Conservation (phyloP, 371 early-diverging fungal species). For the Dinochytrium kinnereticum region DNA sequence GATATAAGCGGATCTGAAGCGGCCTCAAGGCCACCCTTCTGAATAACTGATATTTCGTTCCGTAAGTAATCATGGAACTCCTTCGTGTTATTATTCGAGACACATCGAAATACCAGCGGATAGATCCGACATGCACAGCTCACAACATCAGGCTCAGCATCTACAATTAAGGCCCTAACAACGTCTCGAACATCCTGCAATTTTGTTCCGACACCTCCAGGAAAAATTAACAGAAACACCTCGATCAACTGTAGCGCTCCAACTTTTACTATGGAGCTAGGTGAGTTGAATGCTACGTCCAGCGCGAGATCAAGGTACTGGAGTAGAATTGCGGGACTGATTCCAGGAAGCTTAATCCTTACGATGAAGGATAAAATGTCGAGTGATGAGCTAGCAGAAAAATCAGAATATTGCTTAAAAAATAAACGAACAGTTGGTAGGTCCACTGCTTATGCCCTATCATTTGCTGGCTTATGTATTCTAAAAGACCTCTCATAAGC, state of each 20-base stretch:
- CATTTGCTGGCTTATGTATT: constrained; percentile 55
- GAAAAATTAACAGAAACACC: constrained; percentile 53
- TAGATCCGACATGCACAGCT: constrained; percentile 48
- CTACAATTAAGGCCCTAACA: constrained; percentile 43
- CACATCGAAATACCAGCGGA: constrained; percentile 52
- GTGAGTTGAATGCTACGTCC: constrained; percentile 54
- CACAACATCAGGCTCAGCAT: constrained; percentile 44
- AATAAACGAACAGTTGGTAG: constrained; percentile 49
- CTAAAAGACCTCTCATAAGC: constrained; percentile 52
- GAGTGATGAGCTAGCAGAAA: constrained; percentile 46
- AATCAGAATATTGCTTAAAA: not conserved
- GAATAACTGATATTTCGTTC: constrained; percentile 44
- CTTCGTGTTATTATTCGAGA: constrained; percentile 32
- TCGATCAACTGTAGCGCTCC: constrained; percentile 54
- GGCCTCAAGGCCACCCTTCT: constrained; percentile 42
- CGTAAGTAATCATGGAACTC: constrained; percentile 48
- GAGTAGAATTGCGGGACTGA: constrained; percentile 48
- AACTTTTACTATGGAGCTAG: constrained; percentile 49
- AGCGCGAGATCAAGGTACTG: constrained; percentile 56
- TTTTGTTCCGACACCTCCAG: constrained; percentile 48
- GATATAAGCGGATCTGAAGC: constrained; percentile 52
- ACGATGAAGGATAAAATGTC: constrained; percentile 51
- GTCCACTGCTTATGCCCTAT: constrained; percentile 56
- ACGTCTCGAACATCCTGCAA: constrained; percentile 53
- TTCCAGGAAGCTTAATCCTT: constrained; percentile 50